Percentiles rank a stretch among this genome's conserved stretches.
These are phyloP conservation scores for Linum tenue DNA, from an alignment of 345 rosid species.

Conservation along the genomic window DNA sequence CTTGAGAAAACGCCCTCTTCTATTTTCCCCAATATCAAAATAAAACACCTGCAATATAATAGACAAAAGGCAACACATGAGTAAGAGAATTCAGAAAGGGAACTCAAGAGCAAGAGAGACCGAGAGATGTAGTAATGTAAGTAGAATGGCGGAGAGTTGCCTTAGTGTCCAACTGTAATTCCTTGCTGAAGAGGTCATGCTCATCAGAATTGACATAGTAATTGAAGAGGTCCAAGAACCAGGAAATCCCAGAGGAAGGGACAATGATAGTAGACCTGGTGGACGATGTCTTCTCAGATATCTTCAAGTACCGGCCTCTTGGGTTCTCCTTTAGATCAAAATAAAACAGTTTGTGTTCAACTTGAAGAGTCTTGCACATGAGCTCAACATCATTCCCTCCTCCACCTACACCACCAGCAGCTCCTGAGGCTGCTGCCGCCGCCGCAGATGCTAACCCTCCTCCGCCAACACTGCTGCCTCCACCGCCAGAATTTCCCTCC, in stretches of 20 bases:
- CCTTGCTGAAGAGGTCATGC: constrained; percentile 84
- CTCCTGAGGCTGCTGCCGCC: constrained; percentile 12
- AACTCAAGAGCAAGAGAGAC: not conserved
- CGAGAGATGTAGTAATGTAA: too few species aligned
- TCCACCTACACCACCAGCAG: constrained; percentile 30
- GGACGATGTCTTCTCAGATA: constrained; percentile 97
- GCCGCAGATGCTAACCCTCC: not conserved
- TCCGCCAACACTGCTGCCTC: not conserved
- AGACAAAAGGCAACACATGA: not conserved
- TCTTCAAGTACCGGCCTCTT: constrained; percentile 87
- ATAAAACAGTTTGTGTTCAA: constrained; percentile 94
- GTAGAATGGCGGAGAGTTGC: constrained; percentile 13
- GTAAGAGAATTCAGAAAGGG: not conserved
- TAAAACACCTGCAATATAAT: constrained; percentile 55
- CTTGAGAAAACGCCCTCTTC: constrained; percentile 94
- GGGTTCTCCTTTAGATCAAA: constrained; percentile 95
- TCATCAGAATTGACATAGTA: constrained; percentile 87
- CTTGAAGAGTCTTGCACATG: constrained; percentile 90
- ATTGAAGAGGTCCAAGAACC: constrained; percentile 98
- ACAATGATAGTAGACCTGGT: constrained; percentile 98
- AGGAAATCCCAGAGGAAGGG: constrained; percentile 89
- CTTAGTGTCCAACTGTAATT: constrained; percentile 95
- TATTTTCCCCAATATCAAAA: constrained; percentile 92
- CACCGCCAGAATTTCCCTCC: constrained; percentile 47
- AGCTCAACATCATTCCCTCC: constrained; percentile 73